These are phyloP conservation scores for Phialophora tarda DNA, from an alignment of 2,329 filamentous ascomycete species.

Conservation along the genomic window DNA sequence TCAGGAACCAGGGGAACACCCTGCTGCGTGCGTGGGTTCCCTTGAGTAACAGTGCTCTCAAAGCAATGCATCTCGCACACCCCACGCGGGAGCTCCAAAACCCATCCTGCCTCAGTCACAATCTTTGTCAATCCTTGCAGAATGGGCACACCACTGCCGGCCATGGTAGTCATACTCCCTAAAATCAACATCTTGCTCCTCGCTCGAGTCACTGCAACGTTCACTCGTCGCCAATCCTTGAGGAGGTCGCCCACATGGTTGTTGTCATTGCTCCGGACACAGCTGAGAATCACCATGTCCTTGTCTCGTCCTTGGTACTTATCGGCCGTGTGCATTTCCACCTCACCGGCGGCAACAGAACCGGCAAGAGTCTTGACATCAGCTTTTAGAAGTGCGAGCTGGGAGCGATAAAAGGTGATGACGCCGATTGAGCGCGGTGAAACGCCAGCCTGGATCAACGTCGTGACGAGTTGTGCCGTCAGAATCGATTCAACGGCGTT, in stretches of 20 bases:
- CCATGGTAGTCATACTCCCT: conserved; percentile 79
- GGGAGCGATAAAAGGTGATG: conserved; percentile 95
- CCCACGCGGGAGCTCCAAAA: conserved; percentile 70
- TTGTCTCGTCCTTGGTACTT: conserved; percentile 97
- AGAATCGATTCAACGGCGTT: conserved; percentile 83
- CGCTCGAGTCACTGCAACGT: conserved; percentile 92
- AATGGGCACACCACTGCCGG: conserved; percentile 68
- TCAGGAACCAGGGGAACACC: conserved; percentile 27
- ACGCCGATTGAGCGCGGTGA: conserved; percentile 80
- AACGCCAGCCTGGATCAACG: conserved; percentile 76
- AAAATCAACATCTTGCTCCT: conserved; percentile 90
- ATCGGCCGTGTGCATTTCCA: conserved; percentile 97
- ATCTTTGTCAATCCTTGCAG: conserved; percentile 75
- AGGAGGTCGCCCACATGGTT: conserved; percentile 87
- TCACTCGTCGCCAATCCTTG: conserved; percentile 89
- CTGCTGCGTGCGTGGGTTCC: conserved; percentile 16
- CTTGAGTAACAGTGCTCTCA: conserved; percentile 54
- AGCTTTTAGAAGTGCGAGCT: conserved; percentile 81
- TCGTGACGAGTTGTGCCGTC: conserved; percentile 78
- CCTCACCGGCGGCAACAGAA: conserved; percentile 55
- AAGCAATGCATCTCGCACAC: conserved; percentile 73
- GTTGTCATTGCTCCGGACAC: conserved; percentile 84
- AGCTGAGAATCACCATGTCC: conserved; percentile 83
- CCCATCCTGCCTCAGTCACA: conserved; percentile 79
- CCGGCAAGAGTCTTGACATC: conserved; percentile 59